Evolutionary conservation across 1,284 basidiomycete species (phyloP).

Genomic region (Cutaneotrichosporon arboriforme): DNA sequence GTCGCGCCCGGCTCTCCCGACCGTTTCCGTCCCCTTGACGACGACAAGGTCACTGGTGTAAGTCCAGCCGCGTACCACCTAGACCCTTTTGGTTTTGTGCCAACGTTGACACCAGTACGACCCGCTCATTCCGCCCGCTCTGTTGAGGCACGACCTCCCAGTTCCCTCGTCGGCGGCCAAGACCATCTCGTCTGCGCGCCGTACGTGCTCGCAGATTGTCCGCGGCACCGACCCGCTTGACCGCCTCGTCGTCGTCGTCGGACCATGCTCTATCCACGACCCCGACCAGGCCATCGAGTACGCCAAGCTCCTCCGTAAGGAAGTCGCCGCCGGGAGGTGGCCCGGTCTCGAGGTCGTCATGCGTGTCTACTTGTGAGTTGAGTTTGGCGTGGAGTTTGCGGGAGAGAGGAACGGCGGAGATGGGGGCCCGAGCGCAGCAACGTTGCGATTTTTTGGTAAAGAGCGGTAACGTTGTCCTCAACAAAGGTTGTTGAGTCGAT

Average conservation of each 20-base stretch:
- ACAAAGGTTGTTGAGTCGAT: too few relatives aligned
- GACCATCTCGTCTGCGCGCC: conserved; percentile 74
- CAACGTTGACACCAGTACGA: conserved; percentile 61
- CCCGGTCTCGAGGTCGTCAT: conserved; percentile 80
- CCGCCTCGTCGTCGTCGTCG: conserved; percentile 81
- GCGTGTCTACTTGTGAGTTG: conserved; percentile 76
- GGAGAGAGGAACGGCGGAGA: not conserved
- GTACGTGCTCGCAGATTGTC: conserved; percentile 68
- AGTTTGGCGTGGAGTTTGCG: not conserved
- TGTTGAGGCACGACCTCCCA: conserved; percentile 77
- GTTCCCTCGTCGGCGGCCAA: conserved; percentile 47
- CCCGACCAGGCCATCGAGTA: conserved; percentile 86
- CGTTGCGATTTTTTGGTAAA: too few relatives aligned
- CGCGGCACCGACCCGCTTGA: conserved; percentile 67
- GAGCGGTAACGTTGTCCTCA: too few relatives aligned
- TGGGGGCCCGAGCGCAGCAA: too few relatives aligned
- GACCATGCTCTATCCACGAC: conserved; percentile 94
- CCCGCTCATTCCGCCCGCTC: conserved; percentile 81
- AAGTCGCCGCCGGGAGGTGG: conserved; percentile 59
- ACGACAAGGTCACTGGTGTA: conserved; percentile 44
- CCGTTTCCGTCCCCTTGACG: conserved; percentile 37
- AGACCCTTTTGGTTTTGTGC: conserved; percentile 3
- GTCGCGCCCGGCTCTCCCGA: conserved; percentile 38
- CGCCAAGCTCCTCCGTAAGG: conserved; percentile 66
- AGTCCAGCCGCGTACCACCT: conserved; percentile 15